These are phyloP conservation scores for Lipomyces mesembrius DNA, from an alignment of 805 yeast species.

Conservation along the genomic window DNA sequence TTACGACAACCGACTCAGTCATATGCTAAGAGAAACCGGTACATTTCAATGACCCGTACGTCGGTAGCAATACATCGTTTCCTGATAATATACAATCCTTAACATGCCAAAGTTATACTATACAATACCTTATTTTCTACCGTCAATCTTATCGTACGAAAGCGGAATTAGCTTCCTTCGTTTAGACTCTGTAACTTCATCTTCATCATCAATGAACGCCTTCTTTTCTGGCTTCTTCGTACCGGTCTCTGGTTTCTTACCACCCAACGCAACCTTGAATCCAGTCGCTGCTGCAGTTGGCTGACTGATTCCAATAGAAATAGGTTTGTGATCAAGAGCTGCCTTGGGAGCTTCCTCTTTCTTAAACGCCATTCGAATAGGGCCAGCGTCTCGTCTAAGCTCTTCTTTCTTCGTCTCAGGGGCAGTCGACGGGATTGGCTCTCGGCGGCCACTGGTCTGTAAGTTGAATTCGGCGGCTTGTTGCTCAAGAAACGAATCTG, in stretches of 20 bases:
- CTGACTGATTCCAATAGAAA: constrained; percentile 26
- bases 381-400: constrained; percentile 18
- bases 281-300: background rate
- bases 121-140: background rate
- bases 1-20: background rate
- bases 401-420: constrained; percentile 20
- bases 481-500: constrained; percentile 28
- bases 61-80: background rate
- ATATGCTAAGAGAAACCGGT: background rate
- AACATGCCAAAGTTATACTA: background rate
- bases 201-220: constrained; percentile 21
- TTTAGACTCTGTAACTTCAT: constrained; percentile 25
- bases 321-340: constrained; percentile 16
- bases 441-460: background rate
- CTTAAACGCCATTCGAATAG: constrained; percentile 20
- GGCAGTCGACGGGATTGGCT: background rate
- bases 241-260: constrained; percentile 9
- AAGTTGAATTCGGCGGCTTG: background rate
- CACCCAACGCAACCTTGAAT: constrained; percentile 23
- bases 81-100: background rate
- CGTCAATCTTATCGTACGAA: constrained; percentile 29
- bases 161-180: constrained; percentile 32
- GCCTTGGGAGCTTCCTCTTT: constrained; percentile 17
- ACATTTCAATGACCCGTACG: background rate
- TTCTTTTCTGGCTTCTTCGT: constrained; percentile 11